A percentile compares a stretch with the other conserved stretches of the same genome.
Evolutionary conservation across 148 eudicot genomes (phyloP).

Genomic region (Rhododendron vialii): DNA sequence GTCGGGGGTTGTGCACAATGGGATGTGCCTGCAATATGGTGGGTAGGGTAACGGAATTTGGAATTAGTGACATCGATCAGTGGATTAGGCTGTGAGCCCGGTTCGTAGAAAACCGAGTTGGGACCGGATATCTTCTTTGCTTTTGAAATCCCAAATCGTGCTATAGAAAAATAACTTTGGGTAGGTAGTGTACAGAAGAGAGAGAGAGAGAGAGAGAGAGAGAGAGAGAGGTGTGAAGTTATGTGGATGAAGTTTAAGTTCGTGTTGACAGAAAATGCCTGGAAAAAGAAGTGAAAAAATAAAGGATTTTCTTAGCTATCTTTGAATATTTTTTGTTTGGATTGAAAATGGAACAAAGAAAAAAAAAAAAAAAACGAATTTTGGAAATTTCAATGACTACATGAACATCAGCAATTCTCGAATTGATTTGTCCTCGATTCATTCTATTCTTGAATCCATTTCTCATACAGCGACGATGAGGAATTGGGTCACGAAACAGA

Average conservation of each 20-base stretch:
- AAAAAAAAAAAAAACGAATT: background rate
- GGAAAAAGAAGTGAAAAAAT: background rate
- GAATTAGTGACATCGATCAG: conserved; percentile 33
- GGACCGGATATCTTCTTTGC: background rate
- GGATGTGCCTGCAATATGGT: conserved; percentile 33
- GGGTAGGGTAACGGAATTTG: conserved; percentile 4
- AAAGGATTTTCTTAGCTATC: background rate
- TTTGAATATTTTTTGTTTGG: background rate
- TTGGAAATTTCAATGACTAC: no score
- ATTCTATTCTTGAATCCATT: background rate
- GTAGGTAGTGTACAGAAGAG: conserved; percentile 13
- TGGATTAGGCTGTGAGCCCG: background rate
- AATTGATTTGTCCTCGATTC: background rate
- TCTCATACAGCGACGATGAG: no score
- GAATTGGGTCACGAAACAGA: background rate
- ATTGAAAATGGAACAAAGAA: background rate
- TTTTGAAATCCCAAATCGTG: background rate
- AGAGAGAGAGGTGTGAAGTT: background rate
- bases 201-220: conserved; percentile 6
- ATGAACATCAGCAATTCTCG: background rate
- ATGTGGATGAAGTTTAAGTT: background rate
- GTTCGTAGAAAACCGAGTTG: background rate
- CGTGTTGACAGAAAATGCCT: background rate
- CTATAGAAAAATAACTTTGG: conserved; percentile 8
- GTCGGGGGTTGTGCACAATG: conserved; percentile 33